phyloP scores from a whole-genome alignment of 208 protist genomes.

The Naegleria lovaniensis region DNA sequence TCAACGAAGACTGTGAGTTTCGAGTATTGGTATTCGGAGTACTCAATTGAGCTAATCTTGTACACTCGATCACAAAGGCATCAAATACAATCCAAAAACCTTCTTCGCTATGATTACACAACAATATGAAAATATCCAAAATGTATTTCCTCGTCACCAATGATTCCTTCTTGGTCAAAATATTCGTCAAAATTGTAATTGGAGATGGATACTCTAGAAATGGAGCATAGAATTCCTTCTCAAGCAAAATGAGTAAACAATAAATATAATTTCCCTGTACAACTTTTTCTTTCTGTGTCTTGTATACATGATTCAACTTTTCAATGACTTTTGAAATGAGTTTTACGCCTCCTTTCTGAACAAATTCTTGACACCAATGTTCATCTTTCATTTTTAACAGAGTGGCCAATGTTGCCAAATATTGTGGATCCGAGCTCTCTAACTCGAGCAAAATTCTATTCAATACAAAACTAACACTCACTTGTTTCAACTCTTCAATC shows the following conservation, averaged over 20 bases:
- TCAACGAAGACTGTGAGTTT: too few species aligned
- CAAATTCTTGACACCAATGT: not conserved
- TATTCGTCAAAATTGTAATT: not conserved
- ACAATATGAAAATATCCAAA: not conserved
- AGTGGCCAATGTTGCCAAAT: not conserved
- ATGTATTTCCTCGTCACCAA: not conserved
- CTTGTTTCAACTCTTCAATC: not conserved
- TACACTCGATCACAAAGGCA: not conserved
- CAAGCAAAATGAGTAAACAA: not conserved
- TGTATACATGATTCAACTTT: slow-evolving; percentile 1
- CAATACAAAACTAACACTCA: not conserved
- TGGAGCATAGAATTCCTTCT: not conserved
- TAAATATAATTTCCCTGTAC: not conserved
- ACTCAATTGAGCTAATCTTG: not conserved
- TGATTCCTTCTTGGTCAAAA: not conserved
- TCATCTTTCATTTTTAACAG: not conserved
- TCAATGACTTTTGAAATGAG: not conserved
- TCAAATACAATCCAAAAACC: slow-evolving; percentile 2
- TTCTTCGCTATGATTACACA: not conserved
- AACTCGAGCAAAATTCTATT: not conserved
- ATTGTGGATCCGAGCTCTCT: not conserved
- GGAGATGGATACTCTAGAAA: not conserved
- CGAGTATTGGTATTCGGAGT: not conserved
- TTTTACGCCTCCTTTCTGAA: not conserved
- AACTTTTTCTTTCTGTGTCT: not conserved